Evolutionary conservation across 805 yeast genomes (phyloP).

Genomic region (Barnettozyma botsteinii): DNA sequence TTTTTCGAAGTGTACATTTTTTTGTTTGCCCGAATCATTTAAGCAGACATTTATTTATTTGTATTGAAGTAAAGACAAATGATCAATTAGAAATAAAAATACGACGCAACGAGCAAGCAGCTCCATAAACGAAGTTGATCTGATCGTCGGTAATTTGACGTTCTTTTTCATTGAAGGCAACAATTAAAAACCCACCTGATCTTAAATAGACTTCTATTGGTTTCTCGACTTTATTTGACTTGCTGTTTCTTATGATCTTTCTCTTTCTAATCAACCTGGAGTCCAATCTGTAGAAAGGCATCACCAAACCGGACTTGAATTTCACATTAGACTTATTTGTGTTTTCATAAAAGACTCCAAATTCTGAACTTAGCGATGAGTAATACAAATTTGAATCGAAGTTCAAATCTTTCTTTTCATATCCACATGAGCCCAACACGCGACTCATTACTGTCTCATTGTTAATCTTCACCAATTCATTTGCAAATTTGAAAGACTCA

Average conservation of each 20-base stretch:
- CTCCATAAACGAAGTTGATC: slow-evolving; percentile 41
- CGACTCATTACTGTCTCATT: slow-evolving; percentile 39
- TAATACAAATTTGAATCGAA: slow-evolving; percentile 36
- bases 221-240: slow-evolving; percentile 6
- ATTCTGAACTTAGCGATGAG: slow-evolving; percentile 43
- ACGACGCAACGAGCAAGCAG: slow-evolving; percentile 43
- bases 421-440: slow-evolving; percentile 40
- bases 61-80: too few species aligned
- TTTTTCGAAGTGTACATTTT: neutral
- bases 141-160: slow-evolving; percentile 30
- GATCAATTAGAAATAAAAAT: slow-evolving; percentile 31
- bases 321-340: slow-evolving; percentile 24
- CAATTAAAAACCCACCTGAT: slow-evolving; percentile 48
- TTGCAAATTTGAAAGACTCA: slow-evolving; percentile 37
- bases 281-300: slow-evolving; percentile 44
- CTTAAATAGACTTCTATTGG: slow-evolving; percentile 40
- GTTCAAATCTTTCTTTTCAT: slow-evolving; percentile 16
- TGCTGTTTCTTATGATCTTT: slow-evolving; percentile 18
- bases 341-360: slow-evolving; percentile 42
- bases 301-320: slow-evolving; percentile 43
- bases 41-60: neutral
- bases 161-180: slow-evolving; percentile 34
- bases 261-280: slow-evolving; percentile 40
- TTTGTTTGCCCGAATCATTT: neutral
- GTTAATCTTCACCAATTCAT: slow-evolving; percentile 31